phyloP scores from a whole-genome alignment of 208 protist genomes.

The Wallacemonas sp. region DNA sequence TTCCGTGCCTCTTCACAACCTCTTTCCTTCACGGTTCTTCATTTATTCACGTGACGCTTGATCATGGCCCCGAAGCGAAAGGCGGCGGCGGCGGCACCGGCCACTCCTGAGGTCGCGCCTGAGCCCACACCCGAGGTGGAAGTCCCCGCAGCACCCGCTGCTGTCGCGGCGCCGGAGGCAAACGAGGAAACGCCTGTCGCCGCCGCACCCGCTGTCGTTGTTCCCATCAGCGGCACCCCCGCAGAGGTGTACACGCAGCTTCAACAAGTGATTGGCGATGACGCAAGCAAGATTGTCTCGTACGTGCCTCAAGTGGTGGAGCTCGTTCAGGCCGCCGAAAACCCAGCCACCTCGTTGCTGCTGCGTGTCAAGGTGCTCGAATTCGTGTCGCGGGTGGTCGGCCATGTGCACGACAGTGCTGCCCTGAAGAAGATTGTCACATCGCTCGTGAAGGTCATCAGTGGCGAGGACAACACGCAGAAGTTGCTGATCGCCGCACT shows the following conservation, averaged over 20 bases:
- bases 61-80: conserved; percentile 73
- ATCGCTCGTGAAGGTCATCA: conserved; percentile 81
- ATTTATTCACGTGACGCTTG: no score
- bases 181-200: conserved; percentile 15
- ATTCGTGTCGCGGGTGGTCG: conserved; percentile 60
- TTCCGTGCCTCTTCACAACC: no score
- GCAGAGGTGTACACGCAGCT: conserved; percentile 73
- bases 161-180: not conserved
- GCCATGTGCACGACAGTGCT: conserved; percentile 60
- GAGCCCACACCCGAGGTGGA: conserved; percentile 10
- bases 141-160: conserved; percentile 6
- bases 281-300: conserved; percentile 52
- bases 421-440: conserved; percentile 72
- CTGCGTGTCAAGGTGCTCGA: conserved; percentile 74
- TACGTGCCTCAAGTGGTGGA: conserved; percentile 49
- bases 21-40: no score
- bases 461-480: conserved; percentile 67
- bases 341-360: conserved; percentile 53
- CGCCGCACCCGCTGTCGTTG: conserved; percentile 13
- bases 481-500: conserved; percentile 76
- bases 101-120: conserved; percentile 10
- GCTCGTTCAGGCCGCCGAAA: conserved; percentile 64
- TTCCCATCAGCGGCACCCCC: conserved; percentile 19
- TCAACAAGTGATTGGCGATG: conserved; percentile 44
- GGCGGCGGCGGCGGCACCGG: conserved; percentile 9